A percentile compares a stretch with the other conserved stretches of the same genome.
phyloP scores from a whole-genome alignment of 139 green algal species.

The Limnomonas spitsbergensis region DNA sequence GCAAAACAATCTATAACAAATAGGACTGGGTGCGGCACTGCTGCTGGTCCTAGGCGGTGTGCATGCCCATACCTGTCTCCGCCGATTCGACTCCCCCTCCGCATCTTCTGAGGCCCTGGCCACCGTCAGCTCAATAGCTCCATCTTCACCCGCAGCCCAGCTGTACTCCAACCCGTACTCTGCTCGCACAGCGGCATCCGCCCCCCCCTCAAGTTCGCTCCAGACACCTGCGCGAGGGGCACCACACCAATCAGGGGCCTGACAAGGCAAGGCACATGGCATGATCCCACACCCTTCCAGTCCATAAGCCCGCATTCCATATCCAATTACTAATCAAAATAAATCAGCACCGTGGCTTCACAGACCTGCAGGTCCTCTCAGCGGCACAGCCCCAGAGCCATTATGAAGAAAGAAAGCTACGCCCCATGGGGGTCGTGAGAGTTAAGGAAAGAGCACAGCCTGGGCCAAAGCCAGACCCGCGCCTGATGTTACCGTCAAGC shows the following conservation, averaged over 20 bases:
- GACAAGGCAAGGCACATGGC: neutral
- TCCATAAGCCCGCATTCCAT: too few species aligned
- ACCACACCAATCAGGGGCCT: neutral
- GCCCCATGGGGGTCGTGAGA: neutral
- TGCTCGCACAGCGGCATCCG: neutral
- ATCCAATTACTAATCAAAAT: neutral
- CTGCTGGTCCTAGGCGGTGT: too few species aligned
- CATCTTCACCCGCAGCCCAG: neutral
- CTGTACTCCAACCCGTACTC: slow-evolving; percentile 3
- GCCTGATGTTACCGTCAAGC: too few species aligned
- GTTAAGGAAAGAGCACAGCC: too few species aligned
- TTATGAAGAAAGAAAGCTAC: neutral
- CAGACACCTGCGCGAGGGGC: neutral
- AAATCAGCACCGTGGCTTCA: neutral
- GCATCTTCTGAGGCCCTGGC: neutral
- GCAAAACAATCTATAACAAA: neutral
- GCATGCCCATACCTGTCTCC: neutral
- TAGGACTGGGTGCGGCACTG: neutral
- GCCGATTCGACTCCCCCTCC: neutral
- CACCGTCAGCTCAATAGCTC: neutral
- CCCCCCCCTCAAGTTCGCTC: neutral
- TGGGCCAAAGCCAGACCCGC: too few species aligned
- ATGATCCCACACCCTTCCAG: too few species aligned
- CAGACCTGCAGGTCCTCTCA: neutral
- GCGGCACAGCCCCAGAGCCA: neutral